Evolutionary conservation across 2,329 filamentous ascomycete species (phyloP).

Genomic region (Pseudopithomyces chartarum): DNA sequence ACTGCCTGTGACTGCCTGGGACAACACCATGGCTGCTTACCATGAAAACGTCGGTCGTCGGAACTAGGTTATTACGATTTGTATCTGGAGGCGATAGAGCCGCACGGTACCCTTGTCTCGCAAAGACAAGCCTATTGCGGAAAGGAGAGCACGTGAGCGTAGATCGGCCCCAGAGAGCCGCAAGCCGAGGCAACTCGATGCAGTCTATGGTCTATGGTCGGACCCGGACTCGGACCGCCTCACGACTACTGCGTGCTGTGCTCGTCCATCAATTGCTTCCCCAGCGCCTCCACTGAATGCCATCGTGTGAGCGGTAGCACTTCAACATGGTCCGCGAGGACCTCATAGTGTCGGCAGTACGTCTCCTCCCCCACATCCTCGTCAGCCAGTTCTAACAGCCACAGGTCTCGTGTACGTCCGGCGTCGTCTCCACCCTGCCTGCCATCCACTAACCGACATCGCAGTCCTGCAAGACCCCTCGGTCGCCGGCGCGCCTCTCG

Average conservation of each 20-base stretch:
- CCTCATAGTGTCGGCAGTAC: conserved; percentile 76
- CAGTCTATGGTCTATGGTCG: no score
- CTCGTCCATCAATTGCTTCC: conserved; percentile 16
- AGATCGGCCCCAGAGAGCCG: neutral
- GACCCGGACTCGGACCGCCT: conserved; percentile 15
- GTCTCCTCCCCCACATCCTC: conserved; percentile 16
- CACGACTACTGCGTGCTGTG: conserved; percentile 13
- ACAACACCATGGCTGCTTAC: no score
- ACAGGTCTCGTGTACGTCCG: conserved; percentile 58
- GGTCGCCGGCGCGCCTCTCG: conserved; percentile 85
- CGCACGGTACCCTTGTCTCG: neutral
- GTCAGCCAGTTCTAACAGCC: conserved; percentile 26
- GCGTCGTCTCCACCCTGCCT: neutral
- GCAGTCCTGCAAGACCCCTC: conserved; percentile 92
- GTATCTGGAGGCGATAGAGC: no score
- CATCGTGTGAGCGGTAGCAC: conserved; percentile 21
- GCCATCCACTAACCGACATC: conserved; percentile 20
- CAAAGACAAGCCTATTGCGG: neutral
- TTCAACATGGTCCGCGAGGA: conserved; percentile 91
- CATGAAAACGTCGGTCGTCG: no score
- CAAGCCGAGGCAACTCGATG: conserved; percentile 13
- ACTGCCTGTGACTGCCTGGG: no score
- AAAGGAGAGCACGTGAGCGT: neutral
- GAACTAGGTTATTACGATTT: neutral
- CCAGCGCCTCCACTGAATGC: conserved; percentile 21